A percentile compares a stretch with the other conserved stretches of the same genome.
These are phyloP conservation scores for Phanerodontia chrysosporium DNA, from an alignment of 768 basidiomycete species.

Conservation along the genomic window DNA sequence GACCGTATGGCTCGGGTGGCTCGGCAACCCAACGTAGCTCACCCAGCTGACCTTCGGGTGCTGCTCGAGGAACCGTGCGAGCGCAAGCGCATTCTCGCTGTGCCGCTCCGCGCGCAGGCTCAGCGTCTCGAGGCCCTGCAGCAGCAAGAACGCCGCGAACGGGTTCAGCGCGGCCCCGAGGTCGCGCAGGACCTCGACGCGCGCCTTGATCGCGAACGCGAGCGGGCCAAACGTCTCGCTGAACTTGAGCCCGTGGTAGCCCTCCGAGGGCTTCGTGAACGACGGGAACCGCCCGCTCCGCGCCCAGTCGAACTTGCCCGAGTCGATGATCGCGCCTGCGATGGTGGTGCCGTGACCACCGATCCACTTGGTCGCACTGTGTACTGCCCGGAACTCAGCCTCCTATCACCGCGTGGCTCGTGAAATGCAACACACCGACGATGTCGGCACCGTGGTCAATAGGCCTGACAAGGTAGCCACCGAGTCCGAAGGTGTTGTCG, in stretches of 20 bases:
- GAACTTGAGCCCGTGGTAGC: slow-evolving; percentile 70
- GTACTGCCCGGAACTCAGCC: slow-evolving; percentile 38
- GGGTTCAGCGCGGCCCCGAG: slow-evolving; percentile 65
- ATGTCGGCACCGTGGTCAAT: slow-evolving; percentile 78
- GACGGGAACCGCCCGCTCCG: slow-evolving; percentile 65
- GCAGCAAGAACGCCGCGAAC: slow-evolving; percentile 67
- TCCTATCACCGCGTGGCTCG: background rate
- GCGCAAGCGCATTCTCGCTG: slow-evolving; percentile 60
- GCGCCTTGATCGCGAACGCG: slow-evolving; percentile 65
- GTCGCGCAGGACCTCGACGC: slow-evolving; percentile 61
- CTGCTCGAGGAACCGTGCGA: slow-evolving; percentile 64
- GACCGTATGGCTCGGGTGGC: slow-evolving; percentile 55
- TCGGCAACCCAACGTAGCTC: slow-evolving; percentile 65
- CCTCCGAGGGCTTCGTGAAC: slow-evolving; percentile 71
- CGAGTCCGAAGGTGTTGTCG: slow-evolving; percentile 77
- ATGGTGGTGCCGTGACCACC: slow-evolving; percentile 79
- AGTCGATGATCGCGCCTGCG: slow-evolving; percentile 70
- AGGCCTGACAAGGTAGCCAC: slow-evolving; percentile 57
- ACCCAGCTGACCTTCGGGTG: slow-evolving; percentile 74
- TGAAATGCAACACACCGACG: slow-evolving; percentile 36
- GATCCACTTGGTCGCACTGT: slow-evolving; percentile 85
- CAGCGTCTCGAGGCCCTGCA: slow-evolving; percentile 80
- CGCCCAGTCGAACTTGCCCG: slow-evolving; percentile 73
- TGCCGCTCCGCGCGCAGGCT: slow-evolving; percentile 69
- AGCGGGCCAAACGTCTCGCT: slow-evolving; percentile 60